Evolutionary conservation across 2,329 filamentous ascomycete species (phyloP), one percentile per base, ranked within the genome.

Genomic region (Colletotrichum kahawae): DNA sequence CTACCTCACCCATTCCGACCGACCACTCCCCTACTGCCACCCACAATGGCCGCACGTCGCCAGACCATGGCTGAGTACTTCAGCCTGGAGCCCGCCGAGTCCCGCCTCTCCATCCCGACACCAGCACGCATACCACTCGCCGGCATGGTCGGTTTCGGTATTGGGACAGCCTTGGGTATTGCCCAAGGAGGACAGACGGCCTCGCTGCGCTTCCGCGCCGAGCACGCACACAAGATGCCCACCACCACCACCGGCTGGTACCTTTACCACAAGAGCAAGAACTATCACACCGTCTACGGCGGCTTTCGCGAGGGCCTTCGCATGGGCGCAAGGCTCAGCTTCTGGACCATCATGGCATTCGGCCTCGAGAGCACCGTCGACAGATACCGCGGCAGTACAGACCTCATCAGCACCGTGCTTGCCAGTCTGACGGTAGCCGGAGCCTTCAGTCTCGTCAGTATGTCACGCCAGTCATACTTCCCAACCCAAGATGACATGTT

Each of bases 251-350:
- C 93, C 3, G 96, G 95, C 21, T 99, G 97, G 97, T 99, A 96
- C 82, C 91, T 98, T n/a, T 99, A 99, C 84, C 96, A 98, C 88
- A 98, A 98, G 86, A 95, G 92, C 82, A 98, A 98, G 85, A 98
- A 98, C 85, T 98, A 99, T 86, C 92, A 95, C 80, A 90, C 94
- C 67, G 93, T 95, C 80, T 90, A 94, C 27, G 94, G 94, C 7
- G 96, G 94, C 1, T 87, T 97, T 21, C 91, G 91, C 67, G 95
- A 98, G 80, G 97, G 95, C 0, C 79, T 95, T 65, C 92, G 90
- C 78, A 95, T 97, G 89, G 95, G 94, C 2, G 82, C 86, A 36
- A 92, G 90, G 78, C 88, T 97, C 7, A 91, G 91, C 6, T 86
- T 93, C 60, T 96, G 96, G 90, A 94, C 92, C 4, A 90, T 91